Conservation (phyloP, 495 filamentous ascomycete genomes). For the Trichoderma asperelloides region DNA sequence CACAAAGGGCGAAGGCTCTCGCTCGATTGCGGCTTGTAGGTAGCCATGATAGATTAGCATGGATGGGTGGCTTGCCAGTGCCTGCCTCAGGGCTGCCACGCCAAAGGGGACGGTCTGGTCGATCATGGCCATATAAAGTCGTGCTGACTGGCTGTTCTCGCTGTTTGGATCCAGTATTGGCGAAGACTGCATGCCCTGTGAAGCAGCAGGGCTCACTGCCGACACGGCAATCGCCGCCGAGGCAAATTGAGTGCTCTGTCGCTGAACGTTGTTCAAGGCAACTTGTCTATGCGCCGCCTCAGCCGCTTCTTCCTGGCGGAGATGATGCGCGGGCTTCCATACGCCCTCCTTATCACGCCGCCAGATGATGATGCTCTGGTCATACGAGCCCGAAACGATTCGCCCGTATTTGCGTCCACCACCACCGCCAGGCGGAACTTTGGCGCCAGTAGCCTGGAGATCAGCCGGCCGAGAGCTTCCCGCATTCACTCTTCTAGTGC, state of each 20-base stretch:
- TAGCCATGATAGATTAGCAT: constrained; percentile 32
- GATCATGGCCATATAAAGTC: constrained; percentile 28
- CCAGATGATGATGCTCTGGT: constrained; percentile 93
- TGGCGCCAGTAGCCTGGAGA: constrained; percentile 69
- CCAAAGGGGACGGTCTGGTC: constrained; percentile 36
- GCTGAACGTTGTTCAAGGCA: not conserved
- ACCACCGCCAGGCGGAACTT: constrained; percentile 72
- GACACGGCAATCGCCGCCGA: constrained; percentile 6
- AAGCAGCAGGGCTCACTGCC: not conserved
- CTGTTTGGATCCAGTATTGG: not conserved
- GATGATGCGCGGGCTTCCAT: constrained; percentile 64
- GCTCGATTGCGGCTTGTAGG: constrained; percentile 34
- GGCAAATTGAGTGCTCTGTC: not conserved
- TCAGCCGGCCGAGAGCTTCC: constrained; percentile 68
- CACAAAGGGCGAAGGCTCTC: constrained; percentile 28
- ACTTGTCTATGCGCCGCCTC: constrained; percentile 23
- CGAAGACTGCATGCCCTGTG: constrained; percentile 1
- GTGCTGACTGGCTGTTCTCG: not conserved
- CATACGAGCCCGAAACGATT: constrained; percentile 93
- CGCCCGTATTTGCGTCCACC: constrained; percentile 77
- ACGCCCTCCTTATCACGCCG: constrained; percentile 69
- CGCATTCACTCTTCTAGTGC: constrained; percentile 51
- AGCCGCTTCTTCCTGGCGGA: constrained; percentile 59
- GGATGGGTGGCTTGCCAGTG: constrained; percentile 33
- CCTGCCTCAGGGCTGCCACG: constrained; percentile 30